These are phyloP conservation scores for Eragrostis nindensis DNA, from an alignment of 176 grass and related monocot genomes.

Conservation along the genomic window DNA sequence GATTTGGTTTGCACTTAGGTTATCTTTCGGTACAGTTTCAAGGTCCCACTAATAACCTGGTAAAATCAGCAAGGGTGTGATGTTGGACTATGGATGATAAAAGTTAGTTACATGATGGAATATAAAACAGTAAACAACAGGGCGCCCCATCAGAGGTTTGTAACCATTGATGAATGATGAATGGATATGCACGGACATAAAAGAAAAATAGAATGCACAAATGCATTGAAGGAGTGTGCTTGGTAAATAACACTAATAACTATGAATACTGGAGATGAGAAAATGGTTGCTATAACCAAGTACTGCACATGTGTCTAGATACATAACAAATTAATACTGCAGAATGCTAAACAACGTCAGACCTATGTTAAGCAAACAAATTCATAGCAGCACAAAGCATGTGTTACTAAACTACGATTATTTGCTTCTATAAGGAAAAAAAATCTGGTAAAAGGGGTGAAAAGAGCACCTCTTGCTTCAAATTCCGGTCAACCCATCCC, in stretches of 20 bases:
- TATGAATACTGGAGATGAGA: neutral
- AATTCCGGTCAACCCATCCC: constrained; percentile 94
- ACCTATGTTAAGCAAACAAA: constrained; percentile 8
- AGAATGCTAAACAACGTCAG: constrained; percentile 13
- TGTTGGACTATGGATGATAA: neutral
- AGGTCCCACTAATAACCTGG: neutral
- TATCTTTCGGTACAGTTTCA: neutral
- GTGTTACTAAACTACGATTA: constrained; percentile 21
- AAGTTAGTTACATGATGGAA: constrained; percentile 2
- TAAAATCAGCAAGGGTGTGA: neutral
- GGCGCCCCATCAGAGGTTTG: neutral
- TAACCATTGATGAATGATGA: constrained; percentile 3
- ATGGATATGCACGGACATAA: neutral
- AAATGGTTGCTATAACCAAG: constrained; percentile 1
- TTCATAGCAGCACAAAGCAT: constrained; percentile 20
- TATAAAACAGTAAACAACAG: neutral
- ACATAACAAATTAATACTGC: neutral
- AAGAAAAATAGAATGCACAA: constrained; percentile 32
- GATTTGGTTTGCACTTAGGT: constrained; percentile 14
- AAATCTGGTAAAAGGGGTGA: constrained; percentile 22
- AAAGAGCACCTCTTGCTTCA: constrained; percentile 85
- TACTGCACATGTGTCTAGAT: neutral
- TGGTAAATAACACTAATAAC: neutral
- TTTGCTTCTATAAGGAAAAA: constrained; percentile 27
- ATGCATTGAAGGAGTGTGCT: constrained; percentile 16